Evolutionary conservation across 805 yeast species (phyloP), one percentile per base, ranked within the genome.

Genomic region (Saturnispora sekii): DNA sequence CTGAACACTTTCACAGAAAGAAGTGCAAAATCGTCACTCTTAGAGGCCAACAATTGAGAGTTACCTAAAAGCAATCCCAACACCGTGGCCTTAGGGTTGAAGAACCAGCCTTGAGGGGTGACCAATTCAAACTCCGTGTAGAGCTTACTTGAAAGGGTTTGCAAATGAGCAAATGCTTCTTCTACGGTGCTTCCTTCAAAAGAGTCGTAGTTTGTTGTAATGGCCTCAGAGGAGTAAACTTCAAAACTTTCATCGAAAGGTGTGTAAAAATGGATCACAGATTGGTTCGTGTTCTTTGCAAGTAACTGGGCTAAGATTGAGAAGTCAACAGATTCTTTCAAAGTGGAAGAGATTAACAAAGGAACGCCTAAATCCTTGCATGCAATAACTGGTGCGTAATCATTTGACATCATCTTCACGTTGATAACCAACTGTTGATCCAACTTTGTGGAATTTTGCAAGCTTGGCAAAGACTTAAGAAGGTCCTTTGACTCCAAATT

Each of bases 181-280:
- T 62, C 60, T 9, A 68, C 59, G 9, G 55, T 50, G 28, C 51
- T 51, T 14, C 64, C 65, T n/a, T 35, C 38, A 32, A 60, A 54
- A 10, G 54, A 50, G 11, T 52, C 53, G 38, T 51, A 51, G 11
- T 41, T 36, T 1, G 46, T 35, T 31, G 48, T 46, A 10, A 52
- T 31, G 2, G 35, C 17, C 2, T 42, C 49, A 3, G 40, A 44
- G 3, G 54, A 45, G 32, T 51, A 53, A 14, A 35, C 14, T 10
- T 29, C 17, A 16, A 40, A 38, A 14, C 32, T 36, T 17, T 45
- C 50, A 6, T 15, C 14, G 10, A 49, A 34, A 30, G 52, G 45
- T 15, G 65, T 59, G 58, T 73, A 81, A 59, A 88, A 84, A 64
- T 88, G 95, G 48, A 88, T 69, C 4, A 84, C 86, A 1, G 93